A percentile compares a stretch with the other conserved stretches of the same genome.
Conservation (phyloP, 1,139 yeast species). For the Zygosaccharomyces sapae region DNA sequence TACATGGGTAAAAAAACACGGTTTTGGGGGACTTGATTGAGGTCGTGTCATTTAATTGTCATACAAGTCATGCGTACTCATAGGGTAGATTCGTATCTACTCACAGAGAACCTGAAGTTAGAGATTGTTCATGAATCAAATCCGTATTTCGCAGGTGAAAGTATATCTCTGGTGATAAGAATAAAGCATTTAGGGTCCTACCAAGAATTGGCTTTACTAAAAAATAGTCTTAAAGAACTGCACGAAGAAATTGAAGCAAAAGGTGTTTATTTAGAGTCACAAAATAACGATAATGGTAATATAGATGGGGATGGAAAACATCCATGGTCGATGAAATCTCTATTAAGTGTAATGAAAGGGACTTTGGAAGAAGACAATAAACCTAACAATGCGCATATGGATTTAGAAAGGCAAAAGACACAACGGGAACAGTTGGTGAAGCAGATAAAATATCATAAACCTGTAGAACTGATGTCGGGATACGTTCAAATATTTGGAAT, state of each 20-base stretch:
- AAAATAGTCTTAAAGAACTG: slow-evolving; percentile 16
- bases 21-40: background rate
- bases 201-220: slow-evolving; percentile 17
- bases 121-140: slow-evolving; percentile 39
- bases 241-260: slow-evolving; percentile 16
- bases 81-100: slow-evolving; percentile 29
- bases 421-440: slow-evolving; percentile 13
- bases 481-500: slow-evolving; percentile 73
- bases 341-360: slow-evolving; percentile 37
- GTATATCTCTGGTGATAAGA: slow-evolving; percentile 37
- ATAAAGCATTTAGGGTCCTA: slow-evolving; percentile 38
- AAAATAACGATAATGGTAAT: slow-evolving; percentile 2
- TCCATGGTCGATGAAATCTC: slow-evolving; percentile 19
- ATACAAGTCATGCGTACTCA: slow-evolving; percentile 26
- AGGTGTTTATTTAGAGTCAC: slow-evolving; percentile 1
- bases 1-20: background rate
- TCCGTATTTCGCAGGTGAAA: slow-evolving; percentile 41
- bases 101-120: slow-evolving; percentile 35
- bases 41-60: background rate
- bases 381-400: slow-evolving; percentile 1
- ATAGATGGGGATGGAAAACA: slow-evolving; percentile 7
- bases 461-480: slow-evolving; percentile 53
- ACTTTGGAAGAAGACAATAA: slow-evolving; percentile 5
- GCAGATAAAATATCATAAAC: slow-evolving; percentile 27
- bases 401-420: slow-evolving; percentile 9